phyloP scores from a whole-genome alignment of 2,329 filamentous ascomycete genomes.

The Esteya vermicola region DNA sequence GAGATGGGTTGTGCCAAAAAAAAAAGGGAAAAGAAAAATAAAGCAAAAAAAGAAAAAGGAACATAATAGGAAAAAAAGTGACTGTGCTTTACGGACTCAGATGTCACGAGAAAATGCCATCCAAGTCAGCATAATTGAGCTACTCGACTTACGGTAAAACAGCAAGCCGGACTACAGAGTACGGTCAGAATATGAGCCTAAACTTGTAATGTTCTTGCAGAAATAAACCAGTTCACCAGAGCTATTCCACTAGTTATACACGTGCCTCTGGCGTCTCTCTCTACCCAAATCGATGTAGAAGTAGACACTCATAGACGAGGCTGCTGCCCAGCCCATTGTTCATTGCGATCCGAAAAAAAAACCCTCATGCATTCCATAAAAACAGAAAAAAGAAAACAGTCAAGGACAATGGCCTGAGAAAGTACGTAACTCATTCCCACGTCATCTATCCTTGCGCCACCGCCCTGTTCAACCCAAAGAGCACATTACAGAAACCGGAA shows the following conservation, averaged over 20 bases:
- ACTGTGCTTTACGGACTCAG: too few relatives aligned
- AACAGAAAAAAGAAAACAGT: conserved; percentile 14
- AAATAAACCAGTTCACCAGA: neutral
- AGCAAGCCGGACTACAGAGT: too few relatives aligned
- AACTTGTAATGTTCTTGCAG: too few relatives aligned
- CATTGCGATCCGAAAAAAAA: conserved; percentile 9
- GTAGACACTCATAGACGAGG: neutral
- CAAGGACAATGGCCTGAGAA: conserved; percentile 9
- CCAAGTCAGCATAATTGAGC: too few relatives aligned
- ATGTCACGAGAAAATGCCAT: too few relatives aligned
- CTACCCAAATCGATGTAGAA: neutral
- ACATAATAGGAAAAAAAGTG: too few relatives aligned
- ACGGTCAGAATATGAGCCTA: too few relatives aligned
- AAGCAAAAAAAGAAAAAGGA: too few relatives aligned
- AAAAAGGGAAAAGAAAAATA: neutral
- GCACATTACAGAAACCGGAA: conserved; percentile 7
- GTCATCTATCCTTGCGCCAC: conserved; percentile 11
- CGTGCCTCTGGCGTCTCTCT: neutral
- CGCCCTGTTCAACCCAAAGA: conserved; percentile 8
- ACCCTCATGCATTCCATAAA: conserved; percentile 10
- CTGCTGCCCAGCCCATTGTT: conserved; percentile 2
- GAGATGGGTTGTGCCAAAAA: too few relatives aligned
- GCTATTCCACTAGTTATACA: conserved; percentile 3
- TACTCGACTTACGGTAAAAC: too few relatives aligned
- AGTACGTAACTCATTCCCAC: conserved; percentile 10